Conservation (phyloP, 306 rosid genomes). For the Medicago truncatula region MtrunA17r5.0-ANR NC_053048.1:54392501-54393000, state of each 20-base stretch:
- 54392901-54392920: too few relatives aligned
- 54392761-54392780: not conserved
- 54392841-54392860: too few relatives aligned
- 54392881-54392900: too few relatives aligned
- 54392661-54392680: not conserved
- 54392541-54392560: conserved; percentile 29
- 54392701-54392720: not conserved
- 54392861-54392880: too few relatives aligned
- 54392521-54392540: conserved; percentile 35
- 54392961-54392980: too few relatives aligned
- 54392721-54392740: not conserved
- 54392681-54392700: not conserved
- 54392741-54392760: not conserved
- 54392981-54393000: too few relatives aligned
- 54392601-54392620: not conserved
- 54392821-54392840: too few relatives aligned
- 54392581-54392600: not conserved
- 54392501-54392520: conserved; percentile 29
- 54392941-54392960: too few relatives aligned
- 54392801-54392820: too few relatives aligned
- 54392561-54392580: conserved; percentile 22
- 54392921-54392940: too few relatives aligned
- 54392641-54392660: not conserved
- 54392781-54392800: not conserved
- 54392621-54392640: conserved; percentile 7